phyloP scores from a whole-genome alignment of 441 rosid genomes.

The Melastoma candidum region DNA sequence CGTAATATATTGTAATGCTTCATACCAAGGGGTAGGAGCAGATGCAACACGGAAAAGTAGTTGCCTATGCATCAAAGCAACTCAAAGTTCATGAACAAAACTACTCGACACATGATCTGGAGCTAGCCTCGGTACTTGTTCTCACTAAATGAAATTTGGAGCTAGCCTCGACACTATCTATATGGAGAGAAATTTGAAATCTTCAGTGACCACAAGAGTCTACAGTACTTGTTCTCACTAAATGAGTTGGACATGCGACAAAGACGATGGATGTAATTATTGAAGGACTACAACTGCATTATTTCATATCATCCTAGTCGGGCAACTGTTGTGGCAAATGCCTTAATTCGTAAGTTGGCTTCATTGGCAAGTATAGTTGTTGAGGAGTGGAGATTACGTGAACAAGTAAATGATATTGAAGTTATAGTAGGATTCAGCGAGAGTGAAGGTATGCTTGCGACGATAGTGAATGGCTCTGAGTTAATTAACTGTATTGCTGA shows the following conservation, averaged over 20 bases:
- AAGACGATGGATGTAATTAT: background rate
- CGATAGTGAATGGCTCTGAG: too few species aligned
- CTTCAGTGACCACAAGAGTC: background rate
- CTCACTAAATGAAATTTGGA: background rate
- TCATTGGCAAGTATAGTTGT: too few species aligned
- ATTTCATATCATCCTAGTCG: background rate
- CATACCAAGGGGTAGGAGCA: background rate
- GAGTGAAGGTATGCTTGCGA: too few species aligned
- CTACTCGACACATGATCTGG: constrained; percentile 2
- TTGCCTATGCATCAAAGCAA: background rate
- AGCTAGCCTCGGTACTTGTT: background rate
- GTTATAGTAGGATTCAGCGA: too few species aligned
- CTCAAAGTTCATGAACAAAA: background rate
- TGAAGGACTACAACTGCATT: background rate
- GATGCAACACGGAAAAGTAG: background rate
- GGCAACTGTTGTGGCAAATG: background rate
- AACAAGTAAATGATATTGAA: too few species aligned
- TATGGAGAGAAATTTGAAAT: background rate
- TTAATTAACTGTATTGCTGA: too few species aligned
- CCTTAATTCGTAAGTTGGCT: background rate
- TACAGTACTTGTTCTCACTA: background rate
- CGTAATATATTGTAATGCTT: background rate
- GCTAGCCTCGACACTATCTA: background rate
- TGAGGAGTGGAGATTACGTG: too few species aligned
- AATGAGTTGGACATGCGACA: background rate